Conservation (phyloP, 768 basidiomycete genomes). For the Podaxis pistillaris region DNA sequence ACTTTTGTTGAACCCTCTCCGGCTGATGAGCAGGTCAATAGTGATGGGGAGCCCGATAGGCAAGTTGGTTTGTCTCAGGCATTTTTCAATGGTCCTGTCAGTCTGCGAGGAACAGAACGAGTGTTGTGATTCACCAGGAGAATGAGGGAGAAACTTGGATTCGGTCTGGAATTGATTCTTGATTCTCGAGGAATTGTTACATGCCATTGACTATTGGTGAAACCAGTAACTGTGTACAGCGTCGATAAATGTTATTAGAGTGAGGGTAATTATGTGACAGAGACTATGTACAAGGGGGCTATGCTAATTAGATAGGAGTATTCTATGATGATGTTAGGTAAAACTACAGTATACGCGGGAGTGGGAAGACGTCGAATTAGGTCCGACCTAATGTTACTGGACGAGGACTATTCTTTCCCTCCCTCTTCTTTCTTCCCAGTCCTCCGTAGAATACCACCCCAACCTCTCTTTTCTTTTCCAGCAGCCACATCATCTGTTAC, state of each 20-base stretch:
- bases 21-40: no score
- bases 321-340: neutral
- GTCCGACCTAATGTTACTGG: neutral
- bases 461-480: constrained; percentile 8
- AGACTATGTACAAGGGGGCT: neutral
- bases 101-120: no score
- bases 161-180: neutral
- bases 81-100: no score
- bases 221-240: neutral
- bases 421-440: constrained; percentile 7
- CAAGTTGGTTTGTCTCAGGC: no score
- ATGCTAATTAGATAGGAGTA: neutral
- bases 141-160: neutral
- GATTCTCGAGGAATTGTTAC: neutral
- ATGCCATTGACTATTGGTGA: neutral
- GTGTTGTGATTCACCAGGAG: no score
- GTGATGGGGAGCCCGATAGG: no score
- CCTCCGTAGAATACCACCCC: constrained; percentile 8
- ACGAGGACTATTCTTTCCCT: neutral
- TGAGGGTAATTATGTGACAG: neutral
- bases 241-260: neutral
- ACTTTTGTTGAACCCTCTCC: no score
- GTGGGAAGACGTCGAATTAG: neutral
- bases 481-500: neutral
- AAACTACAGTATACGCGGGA: neutral